Evolutionary conservation across 148 eudicot genomes (phyloP), one percentile per base, ranked within the genome.

Genomic region (Chenopodium quinoa): DNA sequence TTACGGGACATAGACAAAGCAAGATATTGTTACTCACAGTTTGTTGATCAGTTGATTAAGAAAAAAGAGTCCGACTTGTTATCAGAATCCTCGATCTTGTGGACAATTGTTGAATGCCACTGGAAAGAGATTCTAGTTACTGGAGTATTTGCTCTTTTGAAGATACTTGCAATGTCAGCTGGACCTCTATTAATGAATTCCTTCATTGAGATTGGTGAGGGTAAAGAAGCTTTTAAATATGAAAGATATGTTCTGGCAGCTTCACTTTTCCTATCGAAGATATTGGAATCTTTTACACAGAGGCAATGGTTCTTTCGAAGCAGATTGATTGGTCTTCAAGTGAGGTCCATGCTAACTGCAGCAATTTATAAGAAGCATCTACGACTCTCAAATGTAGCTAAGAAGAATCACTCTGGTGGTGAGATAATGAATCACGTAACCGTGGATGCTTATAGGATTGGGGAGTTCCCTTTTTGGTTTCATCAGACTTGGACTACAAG

Each of bases 151-250:
- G 98, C 98, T 0, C 82, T 90, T 25, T 48, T 95, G 22, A 95
- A 92, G 82, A 82, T 90, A 71, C 78, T 90, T 3, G 87, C 97
- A 2, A 1, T 95, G 4, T 95, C 98, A 40, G 83, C 91, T 2
- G 97, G 98, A 71, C 97, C 98, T 4, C 65, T 95, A 63, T 88
- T 95, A 65, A 91, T 95, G 20, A 93, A 90, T 23, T 89, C 94
- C 70, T 93, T 95, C 86, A 95, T 95, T n/a, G 73, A 86, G 66
- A 94, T 95, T 65, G 92, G 94, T 5, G 91, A 92, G 88, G 97
- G 97, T 3, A 83, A 88, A 20, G 88, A 80, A 82, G 86, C 83
- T 74, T 92, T 92, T 70, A 82, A 77, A 72, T 79, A 90, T 11
- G 96, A 93, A 78, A 90, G 93, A 1, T 92, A 88, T 62, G 32